These are phyloP conservation scores for Agapanthus africanus DNA, from an alignment of 106 monocot species.

Conservation along the genomic window DNA sequence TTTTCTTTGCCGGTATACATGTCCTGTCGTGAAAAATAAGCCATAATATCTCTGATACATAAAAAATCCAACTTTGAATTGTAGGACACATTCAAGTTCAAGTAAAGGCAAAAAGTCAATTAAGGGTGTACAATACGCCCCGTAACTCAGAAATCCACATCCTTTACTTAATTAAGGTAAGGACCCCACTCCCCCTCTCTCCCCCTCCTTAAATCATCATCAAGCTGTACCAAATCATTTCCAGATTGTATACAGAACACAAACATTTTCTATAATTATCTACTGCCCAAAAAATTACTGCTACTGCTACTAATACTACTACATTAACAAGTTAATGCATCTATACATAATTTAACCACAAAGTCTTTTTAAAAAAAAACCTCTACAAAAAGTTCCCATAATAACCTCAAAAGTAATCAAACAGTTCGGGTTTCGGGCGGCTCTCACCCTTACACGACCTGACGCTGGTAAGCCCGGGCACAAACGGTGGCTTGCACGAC, in stretches of 20 bases:
- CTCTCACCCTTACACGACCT: neutral
- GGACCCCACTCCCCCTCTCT: too few relatives aligned
- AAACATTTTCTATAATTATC: neutral
- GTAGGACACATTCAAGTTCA: too few relatives aligned
- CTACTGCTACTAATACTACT: too few relatives aligned
- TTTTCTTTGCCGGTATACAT: too few relatives aligned
- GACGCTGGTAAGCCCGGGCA: slow-evolving; percentile 22
- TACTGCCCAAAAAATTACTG: neutral
- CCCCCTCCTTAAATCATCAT: too few relatives aligned
- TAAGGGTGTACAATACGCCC: too few relatives aligned
- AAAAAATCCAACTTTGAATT: too few relatives aligned
- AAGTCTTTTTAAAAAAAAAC: neutral
- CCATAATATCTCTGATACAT: too few relatives aligned
- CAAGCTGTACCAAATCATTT: neutral
- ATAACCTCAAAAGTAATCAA: slow-evolving; percentile 34
- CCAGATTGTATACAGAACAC: neutral
- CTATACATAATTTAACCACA: neutral
- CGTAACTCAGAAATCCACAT: too few relatives aligned
- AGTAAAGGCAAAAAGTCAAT: too few relatives aligned
- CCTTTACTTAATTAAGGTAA: too few relatives aligned
- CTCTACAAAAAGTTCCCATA: neutral
- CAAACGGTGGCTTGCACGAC: slow-evolving; percentile 48
- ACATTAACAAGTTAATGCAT: neutral
- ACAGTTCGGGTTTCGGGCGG: slow-evolving; percentile 16
- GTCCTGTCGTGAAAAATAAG: too few relatives aligned